phyloP scores from a whole-genome alignment of 179 eudicot species.

The Silene noctiflora region DNA sequence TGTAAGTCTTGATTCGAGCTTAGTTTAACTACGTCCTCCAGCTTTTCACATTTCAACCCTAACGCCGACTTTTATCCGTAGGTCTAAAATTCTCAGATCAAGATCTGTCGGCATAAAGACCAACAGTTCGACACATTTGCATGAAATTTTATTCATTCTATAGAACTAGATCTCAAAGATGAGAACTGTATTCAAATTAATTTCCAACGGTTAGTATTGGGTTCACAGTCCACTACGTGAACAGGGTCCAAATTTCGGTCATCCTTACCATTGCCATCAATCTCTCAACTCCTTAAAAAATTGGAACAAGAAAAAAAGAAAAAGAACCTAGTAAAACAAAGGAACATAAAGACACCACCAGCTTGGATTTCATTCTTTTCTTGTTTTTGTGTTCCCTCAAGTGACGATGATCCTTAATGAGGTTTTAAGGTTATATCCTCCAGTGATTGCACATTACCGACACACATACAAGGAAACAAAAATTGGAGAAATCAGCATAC shows the following conservation, averaged over 20 bases:
- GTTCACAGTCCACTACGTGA: background rate
- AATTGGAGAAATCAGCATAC: slow-evolving; percentile 38
- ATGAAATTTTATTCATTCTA: background rate
- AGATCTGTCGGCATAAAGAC: background rate
- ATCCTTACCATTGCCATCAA: background rate
- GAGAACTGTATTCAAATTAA: too few species aligned
- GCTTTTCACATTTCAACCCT: background rate
- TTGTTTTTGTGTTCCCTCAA: slow-evolving; percentile 20
- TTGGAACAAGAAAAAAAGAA: background rate
- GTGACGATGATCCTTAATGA: slow-evolving; percentile 48
- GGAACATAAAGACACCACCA: background rate
- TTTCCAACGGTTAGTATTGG: too few species aligned
- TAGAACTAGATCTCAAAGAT: background rate
- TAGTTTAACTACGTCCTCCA: background rate
- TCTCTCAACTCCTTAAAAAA: background rate
- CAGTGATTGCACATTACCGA: slow-evolving; percentile 46
- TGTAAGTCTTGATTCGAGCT: slow-evolving; percentile 28
- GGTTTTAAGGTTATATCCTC: slow-evolving; percentile 51
- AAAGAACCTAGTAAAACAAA: background rate
- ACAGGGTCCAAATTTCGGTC: background rate
- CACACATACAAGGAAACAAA: slow-evolving; percentile 36
- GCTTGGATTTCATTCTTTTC: background rate
- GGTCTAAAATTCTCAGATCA: background rate
- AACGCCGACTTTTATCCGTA: background rate
- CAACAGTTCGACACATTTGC: background rate